Base-by-base conservation (phyloP, 1,284 basidiomycete species). In the Cryptococcus wingfieldii region DNA sequence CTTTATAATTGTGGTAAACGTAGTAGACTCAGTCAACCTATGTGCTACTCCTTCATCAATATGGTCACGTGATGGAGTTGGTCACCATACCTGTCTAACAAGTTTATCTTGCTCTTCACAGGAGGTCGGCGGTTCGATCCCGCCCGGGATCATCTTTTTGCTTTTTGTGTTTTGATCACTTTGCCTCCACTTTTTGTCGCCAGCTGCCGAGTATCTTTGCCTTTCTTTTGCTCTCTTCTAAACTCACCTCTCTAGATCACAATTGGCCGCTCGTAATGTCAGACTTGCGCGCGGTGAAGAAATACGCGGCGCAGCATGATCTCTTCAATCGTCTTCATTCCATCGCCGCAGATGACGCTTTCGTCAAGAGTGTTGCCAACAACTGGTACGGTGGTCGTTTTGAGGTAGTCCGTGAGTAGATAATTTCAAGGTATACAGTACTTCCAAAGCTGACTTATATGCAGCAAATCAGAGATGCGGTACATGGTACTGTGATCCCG, bases 401-500 rank as follows among this genome's bases (percentile, higher is more conserved):
- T 44, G 63, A 64, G 27, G 69, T 76, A 4, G 63, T 77, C 23
- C 64, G 74, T 73, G 50, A 60, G 71, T 65, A 18, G 8, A 43
- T 10, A 34, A 3, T 4, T 4, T 46, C 18, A 10, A 10, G 28
- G 3, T 25, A 45, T 25, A 23, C 23, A 28, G 34, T 34, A 47
- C 23, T 5, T 41, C 3, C 18, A 8, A 34, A 19, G 54, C 58
- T 58, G 54, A 58, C 47, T 39, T 5, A 47, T 12, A 8, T 14
- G 38, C 6, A 88, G 91, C 93, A 3, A 98, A 98, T 72, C 81
- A 95, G 66, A 83, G 94, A 19, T 97, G 93, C 66, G 94, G 94
- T 1, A 88, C 88, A 5, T 98, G 95, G 94, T 98, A 97, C 74
- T 85, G 87, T 7, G 82, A 89, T 63, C 89, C 92, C 5, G 58